phyloP scores from a whole-genome alignment of 345 rosid species.

The Sonneratia caseolaris region DNA sequence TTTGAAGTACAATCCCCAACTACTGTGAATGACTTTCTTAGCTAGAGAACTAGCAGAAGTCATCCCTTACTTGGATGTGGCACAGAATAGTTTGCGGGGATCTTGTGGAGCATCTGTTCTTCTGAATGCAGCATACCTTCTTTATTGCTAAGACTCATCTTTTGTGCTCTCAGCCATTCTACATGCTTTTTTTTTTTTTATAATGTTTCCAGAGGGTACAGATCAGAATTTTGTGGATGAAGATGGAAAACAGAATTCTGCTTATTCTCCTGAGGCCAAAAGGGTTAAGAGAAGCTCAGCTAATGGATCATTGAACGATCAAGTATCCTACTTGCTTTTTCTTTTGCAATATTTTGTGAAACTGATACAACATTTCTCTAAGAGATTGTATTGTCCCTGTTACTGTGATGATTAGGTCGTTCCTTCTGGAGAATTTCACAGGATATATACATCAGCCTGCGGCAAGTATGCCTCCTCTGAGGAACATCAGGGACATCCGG shows the following conservation, averaged over 20 bases:
- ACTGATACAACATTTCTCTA: background rate
- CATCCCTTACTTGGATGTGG: background rate
- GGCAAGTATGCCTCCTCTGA: background rate
- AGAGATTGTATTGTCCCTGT: background rate
- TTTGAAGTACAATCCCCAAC: background rate
- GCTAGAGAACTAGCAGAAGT: background rate
- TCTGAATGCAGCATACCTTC: background rate
- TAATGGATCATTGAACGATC: conserved; percentile 18
- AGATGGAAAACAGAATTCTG: conserved; percentile 20
- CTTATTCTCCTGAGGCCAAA: conserved; percentile 14
- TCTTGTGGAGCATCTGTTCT: background rate
- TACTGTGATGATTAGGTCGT: background rate
- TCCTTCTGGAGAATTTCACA: background rate
- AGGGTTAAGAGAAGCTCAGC: conserved; percentile 18
- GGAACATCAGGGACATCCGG: background rate
- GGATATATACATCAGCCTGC: background rate
- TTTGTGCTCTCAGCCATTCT: background rate
- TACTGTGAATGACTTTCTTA: background rate
- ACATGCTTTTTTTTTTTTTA: background rate
- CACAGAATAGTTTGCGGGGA: background rate
- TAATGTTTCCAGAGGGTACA: conserved; percentile 39
- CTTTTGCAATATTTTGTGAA: background rate
- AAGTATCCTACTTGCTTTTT: conserved; percentile 14
- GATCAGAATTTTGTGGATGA: conserved; percentile 67
- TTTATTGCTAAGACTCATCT: background rate